Evolutionary conservation across 1,284 basidiomycete genomes (phyloP).

Genomic region (Wallemia mellicola): DNA sequence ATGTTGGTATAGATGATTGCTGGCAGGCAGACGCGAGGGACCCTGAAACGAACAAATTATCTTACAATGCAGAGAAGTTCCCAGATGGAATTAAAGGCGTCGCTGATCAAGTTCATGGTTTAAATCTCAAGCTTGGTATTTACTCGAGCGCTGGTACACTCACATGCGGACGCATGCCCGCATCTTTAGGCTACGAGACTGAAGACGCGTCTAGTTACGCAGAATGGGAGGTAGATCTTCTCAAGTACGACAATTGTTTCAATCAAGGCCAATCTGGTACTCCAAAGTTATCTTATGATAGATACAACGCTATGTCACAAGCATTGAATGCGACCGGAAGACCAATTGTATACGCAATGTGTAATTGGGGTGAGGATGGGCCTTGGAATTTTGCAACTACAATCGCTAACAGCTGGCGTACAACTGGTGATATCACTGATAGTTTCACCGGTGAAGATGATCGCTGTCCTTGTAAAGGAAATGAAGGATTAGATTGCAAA

Average conservation of each 20-base stretch:
- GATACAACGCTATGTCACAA: slow-evolving; percentile 24
- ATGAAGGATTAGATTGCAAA: slow-evolving; percentile 1
- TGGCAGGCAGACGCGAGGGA: slow-evolving; percentile 15
- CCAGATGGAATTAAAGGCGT: slow-evolving; percentile 21
- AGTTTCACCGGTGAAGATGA: slow-evolving; percentile 18
- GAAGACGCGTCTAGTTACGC: slow-evolving; percentile 22
- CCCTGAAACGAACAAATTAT: slow-evolving; percentile 9
- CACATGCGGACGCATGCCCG: slow-evolving; percentile 20
- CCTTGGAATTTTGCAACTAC: slow-evolving; percentile 20
- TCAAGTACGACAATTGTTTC: slow-evolving; percentile 22
- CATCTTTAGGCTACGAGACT: slow-evolving; percentile 21
- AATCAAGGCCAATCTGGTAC: slow-evolving; percentile 21
- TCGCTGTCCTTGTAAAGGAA: slow-evolving; percentile 16
- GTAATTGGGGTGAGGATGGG: slow-evolving; percentile 23
- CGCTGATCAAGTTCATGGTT: slow-evolving; percentile 16
- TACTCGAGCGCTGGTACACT: slow-evolving; percentile 22
- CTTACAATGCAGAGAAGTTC: slow-evolving; percentile 18
- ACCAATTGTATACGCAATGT: slow-evolving; percentile 24
- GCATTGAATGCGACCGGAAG: slow-evolving; percentile 20
- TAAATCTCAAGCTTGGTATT: slow-evolving; percentile 23
- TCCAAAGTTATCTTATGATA: slow-evolving; percentile 17
- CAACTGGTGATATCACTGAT: slow-evolving; percentile 14
- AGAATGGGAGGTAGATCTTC: slow-evolving; percentile 20
- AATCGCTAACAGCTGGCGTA: slow-evolving; percentile 22
- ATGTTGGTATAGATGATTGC: slow-evolving; percentile 14